These are phyloP conservation scores for Xylariales sp. DNA, from an alignment of 2,329 filamentous ascomycete species.

Conservation along the genomic window DNA sequence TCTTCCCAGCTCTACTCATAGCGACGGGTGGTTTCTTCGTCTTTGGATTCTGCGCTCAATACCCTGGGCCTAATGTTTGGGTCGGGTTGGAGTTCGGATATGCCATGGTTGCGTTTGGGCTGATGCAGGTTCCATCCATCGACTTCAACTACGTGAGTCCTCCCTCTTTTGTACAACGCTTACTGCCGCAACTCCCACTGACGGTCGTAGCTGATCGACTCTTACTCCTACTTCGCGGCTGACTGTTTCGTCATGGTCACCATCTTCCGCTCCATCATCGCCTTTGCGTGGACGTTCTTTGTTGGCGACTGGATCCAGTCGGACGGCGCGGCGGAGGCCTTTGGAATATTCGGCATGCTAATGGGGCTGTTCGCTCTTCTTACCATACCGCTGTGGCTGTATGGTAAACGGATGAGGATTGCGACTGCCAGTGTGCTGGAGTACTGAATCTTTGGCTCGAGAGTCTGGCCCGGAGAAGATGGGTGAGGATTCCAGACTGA, in stretches of 20 bases:
- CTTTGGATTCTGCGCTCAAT: constrained; percentile 33
- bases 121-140: constrained; percentile 34
- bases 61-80: constrained; percentile 26
- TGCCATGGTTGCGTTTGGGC: constrained; percentile 32
- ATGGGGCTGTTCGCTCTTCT: constrained; percentile 43
- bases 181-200: background rate
- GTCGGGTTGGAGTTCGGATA: constrained; percentile 29
- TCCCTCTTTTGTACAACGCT: background rate
- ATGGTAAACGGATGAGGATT: constrained; percentile 33
- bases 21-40: constrained; percentile 29
- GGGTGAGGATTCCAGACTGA: too few species aligned
- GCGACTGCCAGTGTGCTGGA: constrained; percentile 19
- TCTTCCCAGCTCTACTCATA: constrained; percentile 25
- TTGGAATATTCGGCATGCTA: constrained; percentile 48
- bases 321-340: constrained; percentile 40
- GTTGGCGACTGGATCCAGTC: constrained; percentile 41
- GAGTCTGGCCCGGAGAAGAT: too few species aligned
- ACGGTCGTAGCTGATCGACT: constrained; percentile 40
- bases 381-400: constrained; percentile 28
- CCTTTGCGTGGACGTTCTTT: constrained; percentile 52
- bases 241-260: constrained; percentile 53
- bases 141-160: constrained; percentile 35
- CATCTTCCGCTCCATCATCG: constrained; percentile 41
- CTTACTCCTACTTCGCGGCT: constrained; percentile 39
- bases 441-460: background rate